Evolutionary conservation across 352 stramenopile genomes (phyloP).

Genomic region (Globisporangium emineosum): DNA sequence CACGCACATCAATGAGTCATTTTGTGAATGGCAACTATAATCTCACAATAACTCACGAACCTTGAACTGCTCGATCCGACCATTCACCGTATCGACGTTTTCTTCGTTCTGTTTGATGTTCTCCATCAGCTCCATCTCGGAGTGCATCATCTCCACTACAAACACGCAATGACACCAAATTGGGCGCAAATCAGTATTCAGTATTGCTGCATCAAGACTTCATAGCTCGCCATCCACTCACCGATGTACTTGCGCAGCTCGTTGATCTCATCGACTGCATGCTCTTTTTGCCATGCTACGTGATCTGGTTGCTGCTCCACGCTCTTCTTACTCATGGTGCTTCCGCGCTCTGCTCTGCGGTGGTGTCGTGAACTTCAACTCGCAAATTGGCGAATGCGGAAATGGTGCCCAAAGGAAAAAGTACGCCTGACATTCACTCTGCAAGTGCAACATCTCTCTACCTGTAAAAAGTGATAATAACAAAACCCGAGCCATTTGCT

Average conservation of each 20-base stretch:
- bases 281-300: not conserved
- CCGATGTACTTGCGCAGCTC: slow-evolving; percentile 68
- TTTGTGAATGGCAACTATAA: not conserved
- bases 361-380: slow-evolving; percentile 1
- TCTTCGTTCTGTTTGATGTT: slow-evolving; percentile 65
- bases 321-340: not conserved
- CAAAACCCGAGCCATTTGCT: too few relatives aligned
- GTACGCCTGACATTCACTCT: not conserved
- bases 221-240: slow-evolving; percentile 13
- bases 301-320: not conserved
- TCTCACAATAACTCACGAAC: slow-evolving; percentile 16
- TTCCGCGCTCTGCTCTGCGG: not conserved
- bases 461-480: too few relatives aligned
- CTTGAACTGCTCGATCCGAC: slow-evolving; percentile 52
- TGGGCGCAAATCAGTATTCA: not conserved
- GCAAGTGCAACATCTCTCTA: slow-evolving; percentile 10
- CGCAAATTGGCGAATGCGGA: slow-evolving; percentile 5
- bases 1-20: not conserved
- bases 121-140: slow-evolving; percentile 68
- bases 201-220: not conserved
- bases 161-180: not conserved
- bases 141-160: slow-evolving; percentile 78
- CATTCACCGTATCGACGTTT: slow-evolving; percentile 38
- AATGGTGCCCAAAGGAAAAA: not conserved
- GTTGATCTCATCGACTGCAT: slow-evolving; percentile 41